Percentiles rank a stretch among this genome's conserved stretches.
These are phyloP conservation scores for Ceratobasidium sp. DNA, from an alignment of 1,284 basidiomycete species.

Conservation along the genomic window DNA sequence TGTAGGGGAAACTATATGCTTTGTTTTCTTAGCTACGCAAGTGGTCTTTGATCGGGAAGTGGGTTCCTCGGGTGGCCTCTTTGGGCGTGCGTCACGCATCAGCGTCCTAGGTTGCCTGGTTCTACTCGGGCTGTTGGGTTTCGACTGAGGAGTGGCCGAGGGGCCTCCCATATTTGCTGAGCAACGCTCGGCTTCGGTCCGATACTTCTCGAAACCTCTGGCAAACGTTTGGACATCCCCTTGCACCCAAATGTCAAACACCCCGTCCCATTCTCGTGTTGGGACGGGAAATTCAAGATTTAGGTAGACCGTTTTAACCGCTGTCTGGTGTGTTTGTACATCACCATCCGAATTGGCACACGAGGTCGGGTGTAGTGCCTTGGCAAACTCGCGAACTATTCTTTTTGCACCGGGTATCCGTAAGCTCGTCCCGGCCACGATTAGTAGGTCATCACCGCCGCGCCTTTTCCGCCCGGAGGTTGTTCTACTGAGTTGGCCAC, in stretches of 20 bases:
- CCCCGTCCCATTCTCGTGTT: slow-evolving; percentile 83
- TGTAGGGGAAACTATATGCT: slow-evolving; percentile 13
- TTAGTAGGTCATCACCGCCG: slow-evolving; percentile 65
- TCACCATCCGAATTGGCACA: slow-evolving; percentile 46
- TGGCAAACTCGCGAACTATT: slow-evolving; percentile 74
- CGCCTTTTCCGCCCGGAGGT: slow-evolving; percentile 44
- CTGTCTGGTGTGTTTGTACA: slow-evolving; percentile 9
- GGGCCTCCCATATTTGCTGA: neutral
- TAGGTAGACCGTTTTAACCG: slow-evolving; percentile 72
- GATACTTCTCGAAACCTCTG: slow-evolving; percentile 55
- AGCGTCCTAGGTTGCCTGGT: slow-evolving; percentile 11
- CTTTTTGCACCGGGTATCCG: slow-evolving; percentile 91
- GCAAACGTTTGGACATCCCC: slow-evolving; percentile 87
- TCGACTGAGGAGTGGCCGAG: neutral
- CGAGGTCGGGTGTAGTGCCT: slow-evolving; percentile 44
- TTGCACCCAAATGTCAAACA: slow-evolving; percentile 90
- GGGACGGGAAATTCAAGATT: slow-evolving; percentile 90
- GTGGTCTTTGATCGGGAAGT: neutral
- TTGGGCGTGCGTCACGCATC: neutral
- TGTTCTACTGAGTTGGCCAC: slow-evolving; percentile 42
- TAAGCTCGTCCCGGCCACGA: slow-evolving; percentile 90
- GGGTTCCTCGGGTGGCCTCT: slow-evolving; percentile 4
- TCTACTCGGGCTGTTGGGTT: neutral
- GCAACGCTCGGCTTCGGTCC: slow-evolving; percentile 4
- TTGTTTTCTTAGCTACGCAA: slow-evolving; percentile 12